Evolutionary conservation across 768 basidiomycete species (phyloP), one percentile per base, ranked within the genome.

Genomic region (Rhodotorula sphaerocarpa): DNA sequence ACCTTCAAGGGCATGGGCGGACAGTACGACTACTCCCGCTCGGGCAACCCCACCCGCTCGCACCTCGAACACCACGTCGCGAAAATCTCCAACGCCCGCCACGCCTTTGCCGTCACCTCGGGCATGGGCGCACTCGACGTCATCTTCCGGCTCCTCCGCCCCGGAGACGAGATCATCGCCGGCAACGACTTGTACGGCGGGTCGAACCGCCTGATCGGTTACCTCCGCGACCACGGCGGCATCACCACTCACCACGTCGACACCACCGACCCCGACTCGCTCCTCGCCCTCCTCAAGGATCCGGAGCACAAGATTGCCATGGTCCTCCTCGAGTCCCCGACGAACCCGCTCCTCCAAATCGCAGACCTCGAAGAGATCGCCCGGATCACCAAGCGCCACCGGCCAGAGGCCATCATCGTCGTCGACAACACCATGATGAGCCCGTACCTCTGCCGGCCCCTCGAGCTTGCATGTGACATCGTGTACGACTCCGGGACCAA

Each of bases 401-500:
- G 86, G 23, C 85, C 86, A 12, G 82, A 87, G 71, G 90, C 90
- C 3, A 70, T 90, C 69, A 78, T 92, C 56, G 87, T 92, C 42
- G 90, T 90, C 27, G 95, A 97, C 75, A 97, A 99, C 74, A 97
- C 95, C 63, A 97, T 97, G 95, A 96, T 97, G 93, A 95, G 91
- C 73, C 93, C 95, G 21, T 97, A 96, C 76, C 80, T 97, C 12
- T 91, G 93, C 74, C 79, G 92, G 60, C 95, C 95, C 16, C 82
- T 97, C 42, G 90, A 97, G 72, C 86, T 95, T 55, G 95, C 93
- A 21, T 89, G 89, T 51, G 95, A 99, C 74, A 84, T 99, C 58
- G 92, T 96, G 14, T 99, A 99, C 72, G 95, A 99, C 76, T 92
- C 90, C 62, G 95, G 85, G 15, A 97, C 95, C 28, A 99, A 99